These are phyloP conservation scores for Ustilago xerochloae DNA, from an alignment of 1,284 basidiomycete genomes.

Conservation along the genomic window DNA sequence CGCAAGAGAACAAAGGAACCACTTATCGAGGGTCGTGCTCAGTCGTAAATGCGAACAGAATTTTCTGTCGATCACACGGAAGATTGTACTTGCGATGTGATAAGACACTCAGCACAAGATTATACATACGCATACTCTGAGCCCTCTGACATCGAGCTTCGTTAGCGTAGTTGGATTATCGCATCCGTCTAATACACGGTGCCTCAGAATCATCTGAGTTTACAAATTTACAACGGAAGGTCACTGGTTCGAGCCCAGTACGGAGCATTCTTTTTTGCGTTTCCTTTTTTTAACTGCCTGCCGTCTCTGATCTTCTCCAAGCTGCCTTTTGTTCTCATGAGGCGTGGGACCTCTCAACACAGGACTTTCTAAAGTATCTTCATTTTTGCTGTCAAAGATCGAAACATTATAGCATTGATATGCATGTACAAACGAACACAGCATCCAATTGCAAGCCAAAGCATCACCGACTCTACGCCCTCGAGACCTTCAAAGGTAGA, in stretches of 20 bases:
- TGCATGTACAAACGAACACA: background rate
- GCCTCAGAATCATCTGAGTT: conserved; percentile 31
- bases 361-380: background rate
- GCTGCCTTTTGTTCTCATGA: no score
- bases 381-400: background rate
- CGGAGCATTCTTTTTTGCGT: conserved; percentile 31
- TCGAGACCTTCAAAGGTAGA: conserved; percentile 39
- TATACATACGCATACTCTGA: background rate
- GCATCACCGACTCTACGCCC: background rate
- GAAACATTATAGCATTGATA: background rate
- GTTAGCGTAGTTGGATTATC: conserved; percentile 53
- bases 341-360: no score
- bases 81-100: background rate
- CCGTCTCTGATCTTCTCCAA: no score
- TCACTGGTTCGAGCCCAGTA: conserved; percentile 58
- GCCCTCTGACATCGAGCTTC: conserved; percentile 1
- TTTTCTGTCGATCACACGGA: conserved; percentile 10
- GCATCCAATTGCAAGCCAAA: background rate
- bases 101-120: no score
- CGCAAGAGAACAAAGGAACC: no score
- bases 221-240: conserved; percentile 41
- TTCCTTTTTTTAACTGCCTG: no score
- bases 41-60: background rate
- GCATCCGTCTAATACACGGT: conserved; percentile 44
- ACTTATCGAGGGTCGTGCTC: no score